A percentile compares a stretch with the other conserved stretches of the same genome.
These are phyloP conservation scores for Trametes elegans DNA, from an alignment of 768 basidiomycete species.

Conservation along the genomic window DNA sequence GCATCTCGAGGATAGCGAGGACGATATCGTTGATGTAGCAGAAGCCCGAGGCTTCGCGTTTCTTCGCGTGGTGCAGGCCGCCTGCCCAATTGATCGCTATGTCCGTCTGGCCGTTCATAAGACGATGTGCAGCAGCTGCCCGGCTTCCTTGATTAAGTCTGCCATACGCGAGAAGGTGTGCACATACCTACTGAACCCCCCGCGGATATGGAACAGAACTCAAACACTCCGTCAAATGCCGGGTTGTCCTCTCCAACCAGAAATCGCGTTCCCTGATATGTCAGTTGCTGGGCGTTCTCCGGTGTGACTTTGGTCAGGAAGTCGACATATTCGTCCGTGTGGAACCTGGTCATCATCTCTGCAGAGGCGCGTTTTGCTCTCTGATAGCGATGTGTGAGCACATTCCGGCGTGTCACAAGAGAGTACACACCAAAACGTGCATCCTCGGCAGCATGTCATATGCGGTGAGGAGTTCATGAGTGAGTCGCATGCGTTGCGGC, in stretches of 20 bases:
- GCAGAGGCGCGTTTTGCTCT: conserved; percentile 35
- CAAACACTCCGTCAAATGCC: conserved; percentile 93
- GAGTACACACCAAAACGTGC: conserved; percentile 75
- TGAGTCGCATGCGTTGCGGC: conserved; percentile 91
- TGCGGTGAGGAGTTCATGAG: conserved; percentile 86
- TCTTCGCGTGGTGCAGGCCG: conserved; percentile 98
- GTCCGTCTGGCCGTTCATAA: conserved; percentile 76
- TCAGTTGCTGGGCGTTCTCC: conserved; percentile 85
- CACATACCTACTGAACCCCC: conserved; percentile 87
- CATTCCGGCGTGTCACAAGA: background rate
- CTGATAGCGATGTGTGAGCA: conserved; percentile 13
- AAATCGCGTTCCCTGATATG: conserved; percentile 78
- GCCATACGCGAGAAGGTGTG: background rate
- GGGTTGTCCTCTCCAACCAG: conserved; percentile 91
- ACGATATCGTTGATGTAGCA: conserved; percentile 99
- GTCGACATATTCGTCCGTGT: conserved; percentile 97
- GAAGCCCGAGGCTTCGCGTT: conserved; percentile 95
- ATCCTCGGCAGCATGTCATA: conserved; percentile 93
- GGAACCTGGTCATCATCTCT: conserved; percentile 78
- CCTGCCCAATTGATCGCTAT: conserved; percentile 97
- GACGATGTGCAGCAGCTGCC: conserved; percentile 74
- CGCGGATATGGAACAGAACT: conserved; percentile 95
- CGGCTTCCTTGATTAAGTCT: too few species aligned
- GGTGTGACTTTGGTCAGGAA: conserved; percentile 87
- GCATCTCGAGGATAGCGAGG: conserved; percentile 87